These are phyloP conservation scores for Paramecium sonneborni DNA, from an alignment of 73 alveolate genomes.

Conservation along the genomic window DNA sequence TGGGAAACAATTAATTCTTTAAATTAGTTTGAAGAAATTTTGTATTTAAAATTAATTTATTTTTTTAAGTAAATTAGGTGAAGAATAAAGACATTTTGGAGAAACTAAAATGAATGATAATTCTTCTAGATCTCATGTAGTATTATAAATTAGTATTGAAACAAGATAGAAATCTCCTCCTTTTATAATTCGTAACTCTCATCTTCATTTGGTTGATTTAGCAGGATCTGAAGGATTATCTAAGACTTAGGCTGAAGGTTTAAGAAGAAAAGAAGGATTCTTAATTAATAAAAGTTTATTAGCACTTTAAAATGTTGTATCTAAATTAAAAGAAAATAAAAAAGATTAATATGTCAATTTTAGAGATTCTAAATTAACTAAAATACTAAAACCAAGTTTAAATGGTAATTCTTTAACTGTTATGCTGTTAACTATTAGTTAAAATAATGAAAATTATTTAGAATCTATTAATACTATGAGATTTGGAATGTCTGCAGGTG, in stretches of 20 bases:
- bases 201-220: slow-evolving; percentile 94
- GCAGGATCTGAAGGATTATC: slow-evolving; percentile 96
- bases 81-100: slow-evolving; percentile 54
- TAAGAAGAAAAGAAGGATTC: slow-evolving; percentile 87
- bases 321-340: slow-evolving; percentile 19
- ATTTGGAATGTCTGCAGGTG: slow-evolving; percentile 47
- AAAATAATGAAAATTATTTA: not conserved
- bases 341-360: slow-evolving; percentile 29
- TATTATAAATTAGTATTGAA: not conserved
- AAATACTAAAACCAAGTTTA: not conserved
- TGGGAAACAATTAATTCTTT: not conserved
- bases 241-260: slow-evolving; percentile 89
- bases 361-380: slow-evolving; percentile 39
- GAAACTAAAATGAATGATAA: slow-evolving; percentile 64
- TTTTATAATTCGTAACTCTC: not conserved
- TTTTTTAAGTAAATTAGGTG: slow-evolving; percentile 54
- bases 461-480: slow-evolving; percentile 38
- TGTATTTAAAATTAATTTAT: not conserved
- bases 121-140: slow-evolving; percentile 63
- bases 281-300: slow-evolving; percentile 36
- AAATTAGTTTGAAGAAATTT: slow-evolving; percentile 10
- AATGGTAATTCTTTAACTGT: slow-evolving; percentile 33
- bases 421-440: slow-evolving; percentile 3
- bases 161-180: not conserved
- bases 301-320: slow-evolving; percentile 34